phyloP scores from a whole-genome alignment of 352 stramenopile species.

The Albugo candida region DNA sequence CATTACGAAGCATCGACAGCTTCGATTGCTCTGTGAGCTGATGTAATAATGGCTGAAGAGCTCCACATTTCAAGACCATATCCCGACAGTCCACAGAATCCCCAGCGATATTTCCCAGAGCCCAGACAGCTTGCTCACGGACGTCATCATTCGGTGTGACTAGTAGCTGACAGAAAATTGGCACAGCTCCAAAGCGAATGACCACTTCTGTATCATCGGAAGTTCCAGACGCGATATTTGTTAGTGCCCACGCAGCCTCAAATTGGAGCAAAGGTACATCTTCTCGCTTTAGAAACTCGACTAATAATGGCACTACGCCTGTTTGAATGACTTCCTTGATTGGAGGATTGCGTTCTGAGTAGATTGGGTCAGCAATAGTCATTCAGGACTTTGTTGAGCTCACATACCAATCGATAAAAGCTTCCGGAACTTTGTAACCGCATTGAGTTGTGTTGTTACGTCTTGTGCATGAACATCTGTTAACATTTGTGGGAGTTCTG shows the following conservation, averaged over 20 bases:
- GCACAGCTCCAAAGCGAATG: constrained; percentile 92
- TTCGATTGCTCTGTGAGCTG: constrained; percentile 93
- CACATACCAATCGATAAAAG: constrained; percentile 89
- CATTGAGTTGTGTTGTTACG: constrained; percentile 83
- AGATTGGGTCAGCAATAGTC: constrained; percentile 12
- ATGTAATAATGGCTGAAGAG: constrained; percentile 87
- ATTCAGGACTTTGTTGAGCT: neutral
- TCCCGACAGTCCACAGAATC: constrained; percentile 93
- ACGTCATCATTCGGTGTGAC: constrained; percentile 94
- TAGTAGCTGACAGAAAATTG: constrained; percentile 93
- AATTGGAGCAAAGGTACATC: constrained; percentile 91
- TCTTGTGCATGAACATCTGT: constrained; percentile 84
- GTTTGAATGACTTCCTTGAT: constrained; percentile 98
- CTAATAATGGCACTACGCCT: constrained; percentile 94
- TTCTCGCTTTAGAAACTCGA: constrained; percentile 93
- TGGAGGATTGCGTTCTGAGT: constrained; percentile 92
- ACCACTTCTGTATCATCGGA: constrained; percentile 95
- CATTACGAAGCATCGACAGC: constrained; percentile 95
- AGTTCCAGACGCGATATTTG: constrained; percentile 98
- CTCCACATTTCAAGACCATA: constrained; percentile 85
- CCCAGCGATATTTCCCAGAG: constrained; percentile 98
- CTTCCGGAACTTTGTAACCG: constrained; percentile 96
- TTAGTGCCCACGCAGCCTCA: constrained; percentile 98
- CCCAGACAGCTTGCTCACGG: constrained; percentile 92
- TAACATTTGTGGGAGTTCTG: constrained; percentile 90